Evolutionary conservation across 2,329 filamentous ascomycete species (phyloP), one percentile per base, ranked within the genome.

Genomic region (Diaporthe humulicola): DNA sequence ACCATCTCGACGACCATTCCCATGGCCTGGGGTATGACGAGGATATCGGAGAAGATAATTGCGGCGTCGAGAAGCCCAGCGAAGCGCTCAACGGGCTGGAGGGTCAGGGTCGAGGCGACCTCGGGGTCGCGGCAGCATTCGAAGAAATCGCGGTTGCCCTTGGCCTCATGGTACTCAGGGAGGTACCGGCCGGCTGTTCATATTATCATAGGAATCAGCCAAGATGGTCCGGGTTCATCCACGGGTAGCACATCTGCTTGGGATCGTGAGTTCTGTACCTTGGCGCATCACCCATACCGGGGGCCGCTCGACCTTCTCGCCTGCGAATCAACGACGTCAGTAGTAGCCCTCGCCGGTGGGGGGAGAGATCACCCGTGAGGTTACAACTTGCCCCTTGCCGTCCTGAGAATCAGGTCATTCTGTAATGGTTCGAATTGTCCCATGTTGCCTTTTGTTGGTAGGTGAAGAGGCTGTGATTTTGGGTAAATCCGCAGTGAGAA

Each of bases 281-380:
- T 99, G 97, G 85, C 97, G 94, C 97, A 99, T 99, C 83, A 99
- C 95, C 97, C 97, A 99, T 88, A 97, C 95, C 74, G 97, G 97
- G 76, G 97, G 94, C 78, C 97, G 92, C 85, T 98, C 95, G 78
- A 98, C 94, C 83, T 92, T 92, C 86, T 98, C 90, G 83, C 96
- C 96, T 97, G 81, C 71, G 78, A 54, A 36, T 54, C 64, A 79
- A 40, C 40, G 14, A 50, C 38, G 73, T 74, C 50, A 74, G 73
- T 52, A 45, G 73, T 40, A 36, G 70, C 33, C 28, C 40, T 61
- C 8, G 48, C 17, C 28, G 19, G 48, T 30, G 30, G 54, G 6
- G n/a, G 40, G 48, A 52, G 48, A 52, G 28, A 12, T 9, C 25
- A 61, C 17, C 3, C 15, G 15, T 30, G 30, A 50, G 69, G 17